These are phyloP conservation scores for Eimeria mitis DNA, from an alignment of 169 alveolate species.

Conservation along the genomic window DNA sequence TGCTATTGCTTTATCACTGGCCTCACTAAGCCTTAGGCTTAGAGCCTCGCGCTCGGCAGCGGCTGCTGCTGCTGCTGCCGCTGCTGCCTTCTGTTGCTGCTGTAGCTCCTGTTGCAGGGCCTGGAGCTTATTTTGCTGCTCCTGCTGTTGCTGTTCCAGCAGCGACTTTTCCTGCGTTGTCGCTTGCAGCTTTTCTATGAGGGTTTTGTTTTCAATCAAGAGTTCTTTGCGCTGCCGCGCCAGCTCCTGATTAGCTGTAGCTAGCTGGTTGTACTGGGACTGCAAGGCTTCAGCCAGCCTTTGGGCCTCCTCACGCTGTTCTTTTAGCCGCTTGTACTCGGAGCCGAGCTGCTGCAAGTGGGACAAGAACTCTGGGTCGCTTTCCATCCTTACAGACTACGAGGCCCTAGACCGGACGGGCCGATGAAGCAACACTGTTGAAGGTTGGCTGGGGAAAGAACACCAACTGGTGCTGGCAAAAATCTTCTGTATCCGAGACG, in stretches of 20 bases:
- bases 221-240: conserved; percentile 51
- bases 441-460: neutral
- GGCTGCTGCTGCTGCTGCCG: conserved; percentile 29
- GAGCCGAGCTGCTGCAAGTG: conserved; percentile 57
- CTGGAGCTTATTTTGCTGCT: conserved; percentile 4
- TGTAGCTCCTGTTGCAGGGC: conserved; percentile 47
- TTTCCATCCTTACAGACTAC: neutral
- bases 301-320: conserved; percentile 40
- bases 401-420: neutral
- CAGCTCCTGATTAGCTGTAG: conserved; percentile 28
- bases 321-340: conserved; percentile 57
- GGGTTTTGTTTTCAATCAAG: conserved; percentile 37
- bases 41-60: neutral
- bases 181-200: conserved; percentile 49
- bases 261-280: conserved; percentile 1
- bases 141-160: conserved; percentile 28
- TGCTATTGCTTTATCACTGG: conserved; percentile 17
- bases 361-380: conserved; percentile 64
- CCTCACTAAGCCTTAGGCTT: neutral
- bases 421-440: neutral
- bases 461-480: neutral
- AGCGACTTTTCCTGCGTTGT: conserved; percentile 36
- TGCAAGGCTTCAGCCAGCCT: conserved; percentile 47
- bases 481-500: neutral
- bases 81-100: conserved; percentile 18